These are phyloP conservation scores for Alternaria conjuncta DNA, from an alignment of 2,329 filamentous ascomycete species.

Conservation along the genomic window DNA sequence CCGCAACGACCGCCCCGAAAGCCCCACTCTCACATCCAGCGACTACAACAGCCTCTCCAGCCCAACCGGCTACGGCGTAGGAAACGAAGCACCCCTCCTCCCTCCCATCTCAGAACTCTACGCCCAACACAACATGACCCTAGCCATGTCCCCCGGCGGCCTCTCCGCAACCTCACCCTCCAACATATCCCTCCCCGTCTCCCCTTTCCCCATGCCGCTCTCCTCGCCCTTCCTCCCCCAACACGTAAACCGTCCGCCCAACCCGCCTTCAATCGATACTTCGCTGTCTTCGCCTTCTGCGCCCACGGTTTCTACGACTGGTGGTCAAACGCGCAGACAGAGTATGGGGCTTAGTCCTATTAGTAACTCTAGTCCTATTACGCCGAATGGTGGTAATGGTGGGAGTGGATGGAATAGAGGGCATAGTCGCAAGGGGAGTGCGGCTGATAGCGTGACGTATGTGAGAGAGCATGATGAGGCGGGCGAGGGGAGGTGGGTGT, in stretches of 20 bases:
- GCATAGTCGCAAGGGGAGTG: slow-evolving; percentile 54
- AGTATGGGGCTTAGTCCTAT: slow-evolving; percentile 42
- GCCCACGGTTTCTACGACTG: slow-evolving; percentile 22
- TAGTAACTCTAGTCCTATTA: slow-evolving; percentile 41
- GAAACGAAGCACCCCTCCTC: slow-evolving; percentile 22
- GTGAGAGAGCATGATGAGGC: slow-evolving; percentile 66
- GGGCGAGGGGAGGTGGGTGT: slow-evolving; percentile 67
- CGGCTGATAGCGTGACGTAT: slow-evolving; percentile 73
- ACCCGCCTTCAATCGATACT: slow-evolving; percentile 31
- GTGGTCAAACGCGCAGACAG: slow-evolving; percentile 31
- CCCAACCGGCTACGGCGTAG: slow-evolving; percentile 16
- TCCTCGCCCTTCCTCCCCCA: slow-evolving; percentile 28
- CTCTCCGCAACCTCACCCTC: slow-evolving; percentile 27
- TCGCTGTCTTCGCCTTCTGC: slow-evolving; percentile 34
- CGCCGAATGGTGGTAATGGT: slow-evolving; percentile 28
- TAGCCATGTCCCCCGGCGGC: slow-evolving; percentile 15
- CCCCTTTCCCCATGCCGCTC: slow-evolving; percentile 32
- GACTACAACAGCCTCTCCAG: slow-evolving; percentile 40
- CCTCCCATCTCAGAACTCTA: slow-evolving; percentile 27
- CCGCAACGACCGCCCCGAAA: slow-evolving; percentile 33
- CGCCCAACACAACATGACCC: slow-evolving; percentile 21
- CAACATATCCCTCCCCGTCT: slow-evolving; percentile 28
- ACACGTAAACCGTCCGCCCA: slow-evolving; percentile 24
- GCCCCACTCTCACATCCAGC: slow-evolving; percentile 40
- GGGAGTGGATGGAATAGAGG: slow-evolving; percentile 33